Base-by-base conservation (phyloP, 257 asterid genomes). In the Penstemon davidsonii region DNA sequence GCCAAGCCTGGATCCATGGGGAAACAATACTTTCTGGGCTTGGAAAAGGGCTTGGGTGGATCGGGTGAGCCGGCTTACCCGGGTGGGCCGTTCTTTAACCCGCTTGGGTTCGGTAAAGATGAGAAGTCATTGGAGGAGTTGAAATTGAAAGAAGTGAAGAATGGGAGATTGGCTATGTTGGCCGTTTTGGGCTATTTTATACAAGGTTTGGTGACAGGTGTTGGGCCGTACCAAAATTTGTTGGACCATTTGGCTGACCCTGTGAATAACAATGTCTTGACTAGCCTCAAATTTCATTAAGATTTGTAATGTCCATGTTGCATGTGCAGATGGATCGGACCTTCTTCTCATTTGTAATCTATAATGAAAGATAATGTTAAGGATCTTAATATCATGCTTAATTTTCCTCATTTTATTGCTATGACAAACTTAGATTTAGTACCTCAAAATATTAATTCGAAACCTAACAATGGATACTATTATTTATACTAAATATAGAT, bases 91-190 rank as follows among this genome's bases (percentile, higher is more conserved):
- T 69, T 86, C 33, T 90, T 90, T 83, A 88, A 90, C 90, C 97
- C 97, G 4, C 72, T 90, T 10, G 94, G 96, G 6, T 83, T 90
- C 8, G 96, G 95, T 44, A 84, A 87, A 66, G 88, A 87, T 9
- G 91, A 85, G 86, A 90, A 87, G 62, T 86, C 91, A 6, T 4
- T 87, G 75, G 84, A 83, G 87, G 96, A 87, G 0, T 66, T 87
- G 89, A 93, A 86, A 86, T 51, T 93, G 64, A 93, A 93, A 82
- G 99, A 93, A 61, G 77, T 93, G 45, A 93, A 93, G 91, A 93
- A 93, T 58, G 99, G 99, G 40, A 79, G 99, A 50, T 55, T 93
- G 83, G 99, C 99, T 33, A 93, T 93, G 99, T 49, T 90, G 84
- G 99, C 97, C 0, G 25, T 90, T 38, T 66, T 90, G 91, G 98